These are phyloP conservation scores for Colletotrichum camelliae DNA, from an alignment of 2,329 filamentous ascomycete species.

Conservation along the genomic window DNA sequence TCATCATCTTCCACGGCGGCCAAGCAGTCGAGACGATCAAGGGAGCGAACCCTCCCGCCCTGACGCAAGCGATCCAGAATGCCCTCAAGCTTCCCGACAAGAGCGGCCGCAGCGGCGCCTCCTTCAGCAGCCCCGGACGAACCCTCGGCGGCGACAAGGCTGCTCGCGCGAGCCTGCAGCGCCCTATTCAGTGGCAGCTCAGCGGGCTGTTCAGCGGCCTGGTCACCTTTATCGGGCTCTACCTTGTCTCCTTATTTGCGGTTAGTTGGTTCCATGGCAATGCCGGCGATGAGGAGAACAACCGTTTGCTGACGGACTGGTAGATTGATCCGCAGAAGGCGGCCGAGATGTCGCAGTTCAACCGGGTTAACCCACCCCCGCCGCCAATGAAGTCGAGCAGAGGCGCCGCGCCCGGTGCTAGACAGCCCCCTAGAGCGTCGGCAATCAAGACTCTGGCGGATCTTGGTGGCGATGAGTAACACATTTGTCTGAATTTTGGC, in stretches of 20 bases:
- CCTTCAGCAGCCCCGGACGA: slow-evolving; percentile 61
- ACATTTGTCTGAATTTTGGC: rapidly evolving
- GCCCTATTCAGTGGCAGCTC: slow-evolving; percentile 35
- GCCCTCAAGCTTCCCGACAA: slow-evolving; percentile 59
- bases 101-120: slow-evolving; percentile 45
- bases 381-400: slow-evolving; percentile 24
- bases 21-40: slow-evolving; percentile 76
- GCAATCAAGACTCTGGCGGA: slow-evolving; percentile 61
- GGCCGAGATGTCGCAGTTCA: slow-evolving; percentile 65
- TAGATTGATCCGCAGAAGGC: slow-evolving; percentile 68
- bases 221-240: slow-evolving; percentile 63
- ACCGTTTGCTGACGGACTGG: slow-evolving; percentile 14
- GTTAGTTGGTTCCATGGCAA: slow-evolving; percentile 41
- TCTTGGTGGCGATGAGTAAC: slow-evolving; percentile 39
- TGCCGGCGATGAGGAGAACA: not conserved
- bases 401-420: slow-evolving; percentile 3
- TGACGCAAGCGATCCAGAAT: slow-evolving; percentile 79
- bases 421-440: slow-evolving; percentile 34
- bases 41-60: slow-evolving; percentile 79
- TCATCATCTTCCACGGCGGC: slow-evolving; percentile 85
- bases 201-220: slow-evolving; percentile 54
- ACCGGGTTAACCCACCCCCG: slow-evolving; percentile 48
- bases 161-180: slow-evolving; percentile 20
- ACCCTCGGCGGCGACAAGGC: slow-evolving; percentile 55
- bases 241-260: slow-evolving; percentile 66